These are phyloP conservation scores for Phlebiopsis gigantea DNA, from an alignment of 768 basidiomycete genomes.

Conservation along the genomic window DNA sequence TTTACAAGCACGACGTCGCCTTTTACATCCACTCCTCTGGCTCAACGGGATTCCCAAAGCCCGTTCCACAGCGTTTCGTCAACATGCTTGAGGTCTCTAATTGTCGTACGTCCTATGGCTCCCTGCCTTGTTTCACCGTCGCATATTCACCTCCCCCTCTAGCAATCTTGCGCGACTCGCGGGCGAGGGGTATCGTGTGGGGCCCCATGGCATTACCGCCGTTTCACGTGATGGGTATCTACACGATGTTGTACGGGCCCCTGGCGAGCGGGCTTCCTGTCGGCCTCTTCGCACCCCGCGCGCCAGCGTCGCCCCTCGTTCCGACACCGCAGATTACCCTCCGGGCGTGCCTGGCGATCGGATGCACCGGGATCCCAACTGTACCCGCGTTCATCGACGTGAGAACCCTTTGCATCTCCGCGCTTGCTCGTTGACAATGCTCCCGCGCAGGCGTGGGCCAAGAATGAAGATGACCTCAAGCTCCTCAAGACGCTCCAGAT, in stretches of 20 bases:
- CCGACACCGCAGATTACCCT: constrained; percentile 8
- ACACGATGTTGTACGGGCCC: constrained; percentile 24
- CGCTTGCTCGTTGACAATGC: neutral
- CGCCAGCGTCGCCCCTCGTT: constrained; percentile 6
- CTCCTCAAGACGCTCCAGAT: neutral
- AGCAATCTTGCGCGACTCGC: neutral
- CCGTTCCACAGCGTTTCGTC: constrained; percentile 15
- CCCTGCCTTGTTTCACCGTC: too few relatives aligned
- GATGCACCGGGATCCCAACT: constrained; percentile 9
- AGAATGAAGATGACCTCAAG: neutral
- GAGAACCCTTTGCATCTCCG: neutral
- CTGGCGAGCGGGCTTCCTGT: constrained; percentile 11
- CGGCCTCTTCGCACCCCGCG: constrained; percentile 3
- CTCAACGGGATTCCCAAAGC: constrained; percentile 22
- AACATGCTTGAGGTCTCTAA: constrained; percentile 10
- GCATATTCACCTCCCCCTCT: too few relatives aligned
- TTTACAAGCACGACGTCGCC: neutral
- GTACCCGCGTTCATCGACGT: constrained; percentile 28
- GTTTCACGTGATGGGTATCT: constrained; percentile 29
- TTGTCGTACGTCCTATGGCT: neutral
- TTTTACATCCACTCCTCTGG: constrained; percentile 20
- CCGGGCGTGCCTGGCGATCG: constrained; percentile 4
- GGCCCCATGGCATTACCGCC: constrained; percentile 23
- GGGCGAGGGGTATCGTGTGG: constrained; percentile 16
- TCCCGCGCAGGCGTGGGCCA: constrained; percentile 7